Base-by-base conservation (phyloP, 108 stramenopile genomes). In the Cyclostephanos tholiformis region DNA sequence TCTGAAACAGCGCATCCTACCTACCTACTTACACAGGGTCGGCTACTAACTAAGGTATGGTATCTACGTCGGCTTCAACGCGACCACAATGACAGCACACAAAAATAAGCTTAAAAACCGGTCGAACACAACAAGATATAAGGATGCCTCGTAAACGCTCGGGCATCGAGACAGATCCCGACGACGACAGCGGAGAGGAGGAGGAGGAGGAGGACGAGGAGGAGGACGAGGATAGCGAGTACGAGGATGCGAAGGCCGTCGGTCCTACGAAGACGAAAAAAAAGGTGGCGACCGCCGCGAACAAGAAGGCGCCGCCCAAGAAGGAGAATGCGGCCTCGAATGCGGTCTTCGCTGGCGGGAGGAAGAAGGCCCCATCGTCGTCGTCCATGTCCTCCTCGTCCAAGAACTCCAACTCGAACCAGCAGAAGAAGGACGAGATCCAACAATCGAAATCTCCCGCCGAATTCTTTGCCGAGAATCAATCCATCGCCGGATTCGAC, bases 401-500 rank as follows among this genome's bases (percentile, higher is more conserved):
- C 46, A 65, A 65, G 2, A 55, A 17, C 22, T 32, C 51, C 32
- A 46, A 46, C 16, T 17, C 14, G 16, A 46, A 46, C 16, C 30
- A 56, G 8, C 30, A 56, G 17, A 70, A 61, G 23, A 79, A 74
- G 67, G 77, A 59, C 58, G 92, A 93, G 80, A 74, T 89, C n/a
- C 92, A 93, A 64, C 74, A 86, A 27, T 85, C 87, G 20, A 96
- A 97, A 74, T 87, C 87, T 23, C 94, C 97, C 0, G 97, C 97
- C 1, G 95, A 97, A 67, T 98, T 98, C 84, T 98, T 98, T 80
- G 95, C 96, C 12, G 96, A 97, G 67, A 94, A 98, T 88, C 97
- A 97, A 76, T 88, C 93, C 77, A 98, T 98, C 69, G 97, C 97
- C 8, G 98, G 98, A 26, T 98, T 98, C 82, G 98, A 98, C 85